Base-by-base conservation (phyloP, 306 rosid genomes). In the Senna siamea region DNA sequence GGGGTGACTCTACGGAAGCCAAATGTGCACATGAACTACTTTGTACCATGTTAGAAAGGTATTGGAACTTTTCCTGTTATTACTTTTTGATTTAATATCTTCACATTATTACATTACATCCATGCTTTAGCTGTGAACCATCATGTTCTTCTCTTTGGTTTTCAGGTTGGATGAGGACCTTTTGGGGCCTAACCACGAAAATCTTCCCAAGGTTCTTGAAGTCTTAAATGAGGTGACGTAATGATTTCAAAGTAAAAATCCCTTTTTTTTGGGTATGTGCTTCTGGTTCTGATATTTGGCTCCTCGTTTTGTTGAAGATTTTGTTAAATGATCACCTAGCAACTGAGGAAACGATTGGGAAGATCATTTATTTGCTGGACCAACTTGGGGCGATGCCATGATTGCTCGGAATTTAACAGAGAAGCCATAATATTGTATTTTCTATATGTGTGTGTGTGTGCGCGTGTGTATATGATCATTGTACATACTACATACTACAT, bases 131-230 rank as follows among this genome's bases (percentile, higher is more conserved):
- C 32, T 41, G 46, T 44, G 37, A 41, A 43, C 14, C 13, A 18
- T 43, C 3, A 12, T 35, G n/a, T n/a, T n/a, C 32, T 11, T 54
- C 23, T 54, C 34, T 20, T 18, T 53, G 12, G 15, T 20, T 37
- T 23, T 40, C 77, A 80, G 84, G 37, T 15, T 5, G 26, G 84
- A 80, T 62, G 28, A 13, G 47, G 35, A 80, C 20, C 63, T 80
- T 43, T 69, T 80, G 69, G 84, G 84, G 48, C 18, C 43, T 8
- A 5, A 80, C 15, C 43, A 80, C 0, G 20, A 41, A 46, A 69
- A 80, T 69, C 76, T 69, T 74, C 48, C 62, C 5, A 7, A 22
- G 55, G 43, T 57, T 9, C 9, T 35, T 32, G 26, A 55, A 47
- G 4, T 75, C 26, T 20, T 75, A 15, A 61, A 9, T 4, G 44